Percentiles rank a stretch among this genome's conserved stretches.
These are phyloP conservation scores for Sporothrix sp. DNA, from an alignment of 2,329 filamentous ascomycete genomes.

Conservation along the genomic window DNA sequence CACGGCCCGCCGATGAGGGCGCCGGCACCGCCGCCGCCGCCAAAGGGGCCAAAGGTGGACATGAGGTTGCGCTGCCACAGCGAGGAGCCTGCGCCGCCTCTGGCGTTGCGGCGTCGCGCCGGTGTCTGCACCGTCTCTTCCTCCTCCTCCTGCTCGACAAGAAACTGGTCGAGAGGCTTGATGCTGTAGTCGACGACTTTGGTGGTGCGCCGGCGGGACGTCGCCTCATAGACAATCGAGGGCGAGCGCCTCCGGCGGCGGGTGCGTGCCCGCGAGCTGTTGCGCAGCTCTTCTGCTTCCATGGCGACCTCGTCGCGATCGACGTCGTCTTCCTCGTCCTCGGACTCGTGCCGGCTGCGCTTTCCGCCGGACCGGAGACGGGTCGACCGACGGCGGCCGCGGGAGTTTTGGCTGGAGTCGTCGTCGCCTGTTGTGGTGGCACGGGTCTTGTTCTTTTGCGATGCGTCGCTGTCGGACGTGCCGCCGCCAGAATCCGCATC, in stretches of 20 bases:
- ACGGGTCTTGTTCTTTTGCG: constrained; percentile 19
- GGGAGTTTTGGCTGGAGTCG: constrained; percentile 39
- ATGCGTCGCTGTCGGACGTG: constrained; percentile 27
- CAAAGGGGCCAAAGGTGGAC: constrained; percentile 87
- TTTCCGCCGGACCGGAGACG: constrained; percentile 33
- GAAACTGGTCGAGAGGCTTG: constrained; percentile 60
- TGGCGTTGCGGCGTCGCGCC: constrained; percentile 56
- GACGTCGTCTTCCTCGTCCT: constrained; percentile 47
- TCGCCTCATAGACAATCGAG: constrained; percentile 50
- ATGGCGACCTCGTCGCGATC: constrained; percentile 57
- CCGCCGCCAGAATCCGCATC: constrained; percentile 46
- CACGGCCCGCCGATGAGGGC: constrained; percentile 66
- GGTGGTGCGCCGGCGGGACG: constrained; percentile 41
- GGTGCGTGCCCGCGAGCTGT: constrained; percentile 41
- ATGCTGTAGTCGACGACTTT: constrained; percentile 80
- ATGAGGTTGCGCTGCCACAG: constrained; percentile 74
- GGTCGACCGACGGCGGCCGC: constrained; percentile 35
- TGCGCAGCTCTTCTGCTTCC: constrained; percentile 52
- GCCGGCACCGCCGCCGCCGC: constrained; percentile 64
- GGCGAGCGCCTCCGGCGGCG: constrained; percentile 44
- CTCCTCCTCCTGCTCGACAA: constrained; percentile 68
- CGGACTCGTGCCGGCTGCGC: constrained; percentile 40
- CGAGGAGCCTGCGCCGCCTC: constrained; percentile 45
- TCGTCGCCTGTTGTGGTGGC: constrained; percentile 29
- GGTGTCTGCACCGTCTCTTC: constrained; percentile 59